phyloP scores from a whole-genome alignment of 2,329 filamentous ascomycete genomes.

The Graphiopsis chlorocephala region DNA sequence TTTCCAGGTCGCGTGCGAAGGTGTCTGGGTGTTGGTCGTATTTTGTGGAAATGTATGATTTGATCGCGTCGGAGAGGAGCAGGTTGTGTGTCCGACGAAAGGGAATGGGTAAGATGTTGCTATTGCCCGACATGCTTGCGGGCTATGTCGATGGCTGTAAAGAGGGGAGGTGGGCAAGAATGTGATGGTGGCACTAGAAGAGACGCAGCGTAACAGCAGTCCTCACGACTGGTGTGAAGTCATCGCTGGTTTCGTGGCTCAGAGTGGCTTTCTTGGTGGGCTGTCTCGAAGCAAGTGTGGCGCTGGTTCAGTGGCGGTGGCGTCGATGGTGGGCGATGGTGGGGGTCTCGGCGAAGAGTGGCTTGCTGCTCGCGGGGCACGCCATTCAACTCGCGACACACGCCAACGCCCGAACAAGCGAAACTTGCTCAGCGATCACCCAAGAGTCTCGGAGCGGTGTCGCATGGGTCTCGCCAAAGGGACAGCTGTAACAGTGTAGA shows the following conservation, averaged over 20 bases:
- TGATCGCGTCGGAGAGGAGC: conserved; percentile 77
- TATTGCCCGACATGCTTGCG: conserved; percentile 19
- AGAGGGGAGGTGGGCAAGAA: neutral
- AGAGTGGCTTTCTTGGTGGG: neutral
- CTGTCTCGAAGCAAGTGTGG: neutral
- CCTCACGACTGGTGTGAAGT: conserved; percentile 6
- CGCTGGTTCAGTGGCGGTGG: neutral
- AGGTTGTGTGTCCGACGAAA: conserved; percentile 83
- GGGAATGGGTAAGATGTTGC: conserved; percentile 72
- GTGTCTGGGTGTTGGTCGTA: conserved; percentile 99
- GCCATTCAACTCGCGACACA: neutral
- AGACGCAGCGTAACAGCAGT: neutral
- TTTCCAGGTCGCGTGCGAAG: conserved; percentile 84
- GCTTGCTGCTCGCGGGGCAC: neutral
- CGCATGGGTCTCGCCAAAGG: neutral
- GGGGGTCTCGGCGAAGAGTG: too few species aligned
- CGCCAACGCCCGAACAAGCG: neutral
- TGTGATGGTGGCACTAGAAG: neutral
- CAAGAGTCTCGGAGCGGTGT: neutral
- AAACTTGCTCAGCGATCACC: conserved; percentile 18
- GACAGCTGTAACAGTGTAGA: neutral
- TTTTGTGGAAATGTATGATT: conserved; percentile 93
- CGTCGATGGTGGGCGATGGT: neutral
- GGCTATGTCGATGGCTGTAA: neutral
- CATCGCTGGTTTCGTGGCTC: neutral